phyloP scores from a whole-genome alignment of 2,329 filamentous ascomycete genomes.

The Aspergillus intermedius region DNA sequence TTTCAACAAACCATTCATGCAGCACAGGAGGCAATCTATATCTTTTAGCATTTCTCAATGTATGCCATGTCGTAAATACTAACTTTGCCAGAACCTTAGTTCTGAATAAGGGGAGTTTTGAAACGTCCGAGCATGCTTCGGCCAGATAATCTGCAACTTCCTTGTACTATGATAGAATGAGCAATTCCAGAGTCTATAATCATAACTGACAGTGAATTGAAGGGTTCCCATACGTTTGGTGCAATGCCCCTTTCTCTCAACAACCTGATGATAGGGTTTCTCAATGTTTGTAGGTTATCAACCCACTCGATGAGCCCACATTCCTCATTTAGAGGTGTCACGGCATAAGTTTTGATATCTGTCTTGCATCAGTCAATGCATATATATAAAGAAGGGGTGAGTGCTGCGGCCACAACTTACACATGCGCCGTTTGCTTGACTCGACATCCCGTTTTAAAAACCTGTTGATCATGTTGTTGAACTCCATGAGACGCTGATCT shows the following conservation, averaged over 20 bases:
- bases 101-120: conserved; percentile 65
- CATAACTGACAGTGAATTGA: neutral
- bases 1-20: conserved; percentile 90
- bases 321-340: conserved; percentile 94
- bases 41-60: conserved; percentile 7
- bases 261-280: conserved; percentile 77
- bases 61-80: conserved; percentile 2
- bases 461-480: conserved; percentile 96
- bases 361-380: conserved; percentile 4
- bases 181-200: neutral
- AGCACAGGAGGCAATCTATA: conserved; percentile 72
- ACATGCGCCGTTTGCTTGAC: conserved; percentile 79
- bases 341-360: conserved; percentile 91
- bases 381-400: neutral
- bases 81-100: conserved; percentile 50
- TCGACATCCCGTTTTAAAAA: conserved; percentile 88
- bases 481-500: conserved; percentile 97
- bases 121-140: conserved; percentile 58
- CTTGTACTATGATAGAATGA: conserved; percentile 51
- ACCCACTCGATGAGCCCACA: conserved; percentile 99
- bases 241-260: conserved; percentile 68
- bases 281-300: conserved; percentile 85
- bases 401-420: conserved; percentile 25
- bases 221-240: conserved; percentile 36
- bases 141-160: conserved; percentile 55